These are phyloP conservation scores for Penicillium malachiteum DNA, from an alignment of 495 filamentous ascomycete genomes.

Conservation along the genomic window DNA sequence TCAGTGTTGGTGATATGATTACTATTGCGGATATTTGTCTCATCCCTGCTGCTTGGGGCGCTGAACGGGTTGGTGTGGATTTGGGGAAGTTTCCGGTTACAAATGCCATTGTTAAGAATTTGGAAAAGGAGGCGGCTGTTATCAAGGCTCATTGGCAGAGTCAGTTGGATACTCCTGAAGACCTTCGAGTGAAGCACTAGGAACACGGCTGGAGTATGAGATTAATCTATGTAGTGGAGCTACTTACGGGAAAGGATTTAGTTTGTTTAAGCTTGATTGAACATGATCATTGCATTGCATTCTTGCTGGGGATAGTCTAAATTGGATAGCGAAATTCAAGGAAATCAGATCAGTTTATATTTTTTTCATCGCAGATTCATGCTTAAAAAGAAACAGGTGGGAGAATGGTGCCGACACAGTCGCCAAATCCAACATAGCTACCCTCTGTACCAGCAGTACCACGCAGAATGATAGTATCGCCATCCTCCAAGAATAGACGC, in stretches of 20 bases:
- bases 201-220: not conserved
- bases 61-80: slow-evolving; percentile 49
- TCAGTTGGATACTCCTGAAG: slow-evolving; percentile 50
- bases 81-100: slow-evolving; percentile 39
- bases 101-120: slow-evolving; percentile 32
- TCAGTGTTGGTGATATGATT: slow-evolving; percentile 50
- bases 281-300: too few relatives aligned
- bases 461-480: slow-evolving; percentile 71
- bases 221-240: too few relatives aligned
- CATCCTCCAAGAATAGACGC: slow-evolving; percentile 79
- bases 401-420: slow-evolving; percentile 61
- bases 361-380: not conserved
- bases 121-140: slow-evolving; percentile 40
- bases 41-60: slow-evolving; percentile 51
- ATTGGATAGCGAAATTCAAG: too few relatives aligned
- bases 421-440: slow-evolving; percentile 69
- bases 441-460: slow-evolving; percentile 65
- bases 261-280: too few relatives aligned
- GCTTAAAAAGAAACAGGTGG: slow-evolving; percentile 31
- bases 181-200: slow-evolving; percentile 33
- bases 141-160: slow-evolving; percentile 44
- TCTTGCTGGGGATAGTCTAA: too few relatives aligned
- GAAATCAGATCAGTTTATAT: not conserved
- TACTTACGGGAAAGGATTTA: too few relatives aligned
- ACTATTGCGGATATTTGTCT: slow-evolving; percentile 54